A percentile compares a stretch with the other conserved stretches of the same genome.
Evolutionary conservation across 2,329 filamentous ascomycete genomes (phyloP).

Genomic region (Sphaerulina vaccinii): DNA sequence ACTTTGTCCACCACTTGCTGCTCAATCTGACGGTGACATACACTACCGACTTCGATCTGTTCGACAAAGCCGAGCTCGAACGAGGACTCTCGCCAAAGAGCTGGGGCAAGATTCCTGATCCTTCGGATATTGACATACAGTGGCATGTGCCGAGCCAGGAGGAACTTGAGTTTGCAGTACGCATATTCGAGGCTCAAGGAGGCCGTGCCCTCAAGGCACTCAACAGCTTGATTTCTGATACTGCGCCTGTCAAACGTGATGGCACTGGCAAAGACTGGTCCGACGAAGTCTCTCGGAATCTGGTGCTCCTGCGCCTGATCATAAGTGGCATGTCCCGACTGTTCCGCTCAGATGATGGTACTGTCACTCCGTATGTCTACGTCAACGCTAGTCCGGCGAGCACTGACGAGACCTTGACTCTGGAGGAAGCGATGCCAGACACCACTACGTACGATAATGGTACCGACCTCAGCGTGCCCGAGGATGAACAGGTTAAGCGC

Average conservation of each 20-base stretch:
- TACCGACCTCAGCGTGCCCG: conserved; percentile 62
- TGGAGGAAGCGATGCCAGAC: conserved; percentile 26
- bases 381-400: conserved; percentile 57
- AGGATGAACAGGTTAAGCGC: conserved; percentile 79
- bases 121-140: conserved; percentile 74
- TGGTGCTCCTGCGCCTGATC: conserved; percentile 84
- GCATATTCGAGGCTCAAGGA: conserved; percentile 82
- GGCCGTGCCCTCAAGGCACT: conserved; percentile 73
- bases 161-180: conserved; percentile 85
- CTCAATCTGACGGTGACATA: conserved; percentile 95
- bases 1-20: conserved; percentile 93
- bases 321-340: conserved; percentile 86
- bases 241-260: conserved; percentile 79
- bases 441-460: conserved; percentile 47
- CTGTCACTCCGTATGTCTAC: conserved; percentile 37
- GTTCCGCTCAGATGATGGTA: conserved; percentile 67
- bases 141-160: conserved; percentile 83
- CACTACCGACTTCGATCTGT: conserved; percentile 82
- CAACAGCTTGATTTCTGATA: conserved; percentile 74
- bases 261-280: conserved; percentile 99
- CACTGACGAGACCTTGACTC: conserved; percentile 35
- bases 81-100: conserved; percentile 72
- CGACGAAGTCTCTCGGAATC: conserved; percentile 86
- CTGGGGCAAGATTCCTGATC: conserved; percentile 78
- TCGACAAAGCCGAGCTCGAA: conserved; percentile 72